Evolutionary conservation across 148 eudicot genomes (phyloP).

Genomic region (Limonium bicolor): DNA sequence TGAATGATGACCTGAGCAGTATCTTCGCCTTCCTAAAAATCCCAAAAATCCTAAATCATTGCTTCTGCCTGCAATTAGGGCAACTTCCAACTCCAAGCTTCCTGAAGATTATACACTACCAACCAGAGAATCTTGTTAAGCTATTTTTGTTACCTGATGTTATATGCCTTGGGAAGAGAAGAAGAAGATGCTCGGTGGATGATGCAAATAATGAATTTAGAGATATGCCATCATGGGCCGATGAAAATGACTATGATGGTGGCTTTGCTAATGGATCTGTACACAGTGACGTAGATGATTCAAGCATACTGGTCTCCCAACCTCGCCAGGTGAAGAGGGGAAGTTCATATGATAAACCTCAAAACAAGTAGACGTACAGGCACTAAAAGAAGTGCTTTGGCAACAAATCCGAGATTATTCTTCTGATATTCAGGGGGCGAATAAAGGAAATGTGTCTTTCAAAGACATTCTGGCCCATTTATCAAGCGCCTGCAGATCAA

Average conservation of each 20-base stretch:
- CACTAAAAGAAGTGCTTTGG: constrained; percentile 85
- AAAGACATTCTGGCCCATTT: too few relatives aligned
- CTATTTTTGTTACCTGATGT: constrained; percentile 71
- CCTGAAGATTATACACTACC: constrained; percentile 91
- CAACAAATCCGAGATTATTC: constrained; percentile 33
- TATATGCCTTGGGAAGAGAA: constrained; percentile 47
- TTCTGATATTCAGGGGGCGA: too few relatives aligned
- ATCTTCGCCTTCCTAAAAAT: constrained; percentile 60
- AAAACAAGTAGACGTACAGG: constrained; percentile 89
- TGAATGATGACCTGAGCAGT: constrained; percentile 35
- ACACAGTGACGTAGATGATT: constrained; percentile 61
- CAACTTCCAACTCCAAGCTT: constrained; percentile 45
- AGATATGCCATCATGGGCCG: constrained; percentile 48
- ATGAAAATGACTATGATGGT: constrained; percentile 38
- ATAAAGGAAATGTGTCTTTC: too few relatives aligned
- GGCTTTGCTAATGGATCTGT: constrained; percentile 53
- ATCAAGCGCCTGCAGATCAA: too few relatives aligned
- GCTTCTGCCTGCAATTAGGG: constrained; percentile 53
- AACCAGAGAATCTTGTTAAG: constrained; percentile 87
- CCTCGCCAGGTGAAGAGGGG: constrained; percentile 96
- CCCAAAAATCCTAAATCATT: constrained; percentile 63
- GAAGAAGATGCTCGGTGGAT: constrained; percentile 17
- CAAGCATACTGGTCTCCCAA: constrained; percentile 62
- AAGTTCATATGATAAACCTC: constrained; percentile 83
- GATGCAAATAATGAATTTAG: neutral